Base-by-base conservation (phyloP, 192 early-diverging fungal genomes). In the Backusella australiensis region DNA sequence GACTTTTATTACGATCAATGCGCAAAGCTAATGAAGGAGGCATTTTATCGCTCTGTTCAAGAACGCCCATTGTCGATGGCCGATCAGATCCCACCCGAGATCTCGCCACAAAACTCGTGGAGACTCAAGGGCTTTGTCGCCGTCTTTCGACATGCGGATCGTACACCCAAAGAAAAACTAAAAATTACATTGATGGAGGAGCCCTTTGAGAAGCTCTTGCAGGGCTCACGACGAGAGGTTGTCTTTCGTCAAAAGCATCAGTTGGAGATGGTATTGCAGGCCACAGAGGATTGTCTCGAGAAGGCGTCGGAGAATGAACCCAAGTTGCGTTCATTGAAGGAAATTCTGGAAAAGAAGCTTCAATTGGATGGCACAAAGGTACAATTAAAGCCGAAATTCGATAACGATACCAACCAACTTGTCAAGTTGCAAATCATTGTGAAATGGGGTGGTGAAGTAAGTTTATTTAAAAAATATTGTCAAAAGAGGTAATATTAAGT, bases 151-250 rank as follows among this genome's bases (percentile, higher is more conserved):
- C 97, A 99, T 78, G 96, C 92, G 15, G 97, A 99, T 75, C 85
- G 97, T 36, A 99, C 97, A 32, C 97, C 97, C 44, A 99, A 99
- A 81, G 96, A 98, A 78, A 99, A 99, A 83, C 85, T 94, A 75
- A 99, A 99, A 86, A 94, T 93, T 67, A 84, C 84, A 34, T 91
- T 97, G 72, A 86, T 81, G 39, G 90, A 89, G 34, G 75, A 88
- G 4, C 90, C 93, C 0, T 94, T 97, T 70, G 77, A 92, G 53
- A 82, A 85, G 15, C 83, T 99, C 29, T 79, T 99, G 21, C 86
- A 89, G 15, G 90, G 86, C 6, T 80, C 84, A 2, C 83, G 82
- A 1, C 86, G 91, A 39, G 96, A 98, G 77, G 91, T 96, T 3
- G 91, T 96, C 21, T 84, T 97, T 38, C 92, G 95, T 68, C 89